These are phyloP conservation scores for Fusarium devonianum DNA, from an alignment of 2,329 filamentous ascomycete species.

Conservation along the genomic window DNA sequence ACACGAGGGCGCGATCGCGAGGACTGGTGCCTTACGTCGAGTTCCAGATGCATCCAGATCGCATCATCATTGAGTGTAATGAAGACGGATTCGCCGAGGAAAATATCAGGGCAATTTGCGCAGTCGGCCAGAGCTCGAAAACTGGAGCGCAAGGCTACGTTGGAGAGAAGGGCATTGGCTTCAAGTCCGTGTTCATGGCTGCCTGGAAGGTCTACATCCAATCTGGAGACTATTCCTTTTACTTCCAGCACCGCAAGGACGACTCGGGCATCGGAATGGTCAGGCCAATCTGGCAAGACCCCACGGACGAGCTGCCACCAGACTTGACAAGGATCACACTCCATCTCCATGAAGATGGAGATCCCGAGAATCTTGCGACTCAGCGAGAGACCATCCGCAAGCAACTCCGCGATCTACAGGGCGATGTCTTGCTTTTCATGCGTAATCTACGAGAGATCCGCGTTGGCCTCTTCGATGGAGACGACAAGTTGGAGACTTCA, in stretches of 20 bases:
- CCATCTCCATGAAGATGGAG: background rate
- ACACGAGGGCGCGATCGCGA: background rate
- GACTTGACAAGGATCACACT: conserved; percentile 2
- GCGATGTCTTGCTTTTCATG: conserved; percentile 5
- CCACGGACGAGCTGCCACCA: background rate
- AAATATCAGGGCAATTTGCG: background rate
- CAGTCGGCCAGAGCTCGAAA: conserved; percentile 5
- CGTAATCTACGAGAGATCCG: conserved; percentile 2
- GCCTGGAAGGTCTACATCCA: conserved; percentile 5
- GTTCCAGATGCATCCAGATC: conserved; percentile 2
- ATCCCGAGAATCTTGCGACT: background rate
- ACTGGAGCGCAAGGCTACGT: background rate
- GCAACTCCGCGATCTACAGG: conserved; percentile 2
- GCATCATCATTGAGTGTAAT: conserved; percentile 13
- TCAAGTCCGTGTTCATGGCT: conserved; percentile 13
- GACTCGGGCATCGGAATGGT: background rate
- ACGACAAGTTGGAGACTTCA: background rate
- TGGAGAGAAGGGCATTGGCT: conserved; percentile 15
- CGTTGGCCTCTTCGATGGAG: background rate
- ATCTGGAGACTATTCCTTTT: background rate
- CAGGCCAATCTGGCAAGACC: background rate
- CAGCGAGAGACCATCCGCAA: background rate
- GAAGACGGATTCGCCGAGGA: conserved; percentile 12
- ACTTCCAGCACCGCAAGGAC: background rate
- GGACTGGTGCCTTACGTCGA: background rate